A percentile compares a stretch with the other conserved stretches of the same genome.
phyloP scores from a whole-genome alignment of 805 yeast species.

The Kuraishia hungarica region DNA sequence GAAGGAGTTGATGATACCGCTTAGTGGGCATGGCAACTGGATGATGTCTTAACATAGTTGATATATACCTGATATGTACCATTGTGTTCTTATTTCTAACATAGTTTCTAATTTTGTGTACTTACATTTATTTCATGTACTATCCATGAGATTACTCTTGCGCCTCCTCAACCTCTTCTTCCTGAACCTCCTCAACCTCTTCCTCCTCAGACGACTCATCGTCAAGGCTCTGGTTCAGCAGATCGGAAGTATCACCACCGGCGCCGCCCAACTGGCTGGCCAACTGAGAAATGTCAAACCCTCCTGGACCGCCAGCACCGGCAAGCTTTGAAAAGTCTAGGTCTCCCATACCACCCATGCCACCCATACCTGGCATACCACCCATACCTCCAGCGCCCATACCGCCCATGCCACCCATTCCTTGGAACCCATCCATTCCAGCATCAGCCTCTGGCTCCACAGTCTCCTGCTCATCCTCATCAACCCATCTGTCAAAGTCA shows the following conservation, averaged over 20 bases:
- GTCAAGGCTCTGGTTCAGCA: conserved; percentile 12
- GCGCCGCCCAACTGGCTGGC: conserved; percentile 30
- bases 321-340: conserved; percentile 11
- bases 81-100: neutral
- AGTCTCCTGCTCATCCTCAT: conserved; percentile 94
- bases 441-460: conserved; percentile 32
- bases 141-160: no score
- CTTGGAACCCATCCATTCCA: conserved; percentile 19
- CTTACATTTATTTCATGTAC: no score
- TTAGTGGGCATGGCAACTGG: no score
- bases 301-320: conserved; percentile 20
- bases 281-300: conserved; percentile 20
- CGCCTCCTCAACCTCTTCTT: neutral
- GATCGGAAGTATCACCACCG: conserved; percentile 16
- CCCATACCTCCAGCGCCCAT: conserved; percentile 24
- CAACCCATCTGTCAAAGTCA: conserved; percentile 97
- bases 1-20: neutral
- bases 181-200: conserved; percentile 10
- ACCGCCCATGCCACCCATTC: conserved; percentile 25
- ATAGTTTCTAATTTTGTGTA: no score
- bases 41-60: no score
- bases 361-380: conserved; percentile 27
- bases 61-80: neutral
- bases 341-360: conserved; percentile 24
- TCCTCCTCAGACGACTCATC: conserved; percentile 13